These are phyloP conservation scores for Acer negundo DNA, from an alignment of 345 rosid genomes.

Conservation along the genomic window DNA sequence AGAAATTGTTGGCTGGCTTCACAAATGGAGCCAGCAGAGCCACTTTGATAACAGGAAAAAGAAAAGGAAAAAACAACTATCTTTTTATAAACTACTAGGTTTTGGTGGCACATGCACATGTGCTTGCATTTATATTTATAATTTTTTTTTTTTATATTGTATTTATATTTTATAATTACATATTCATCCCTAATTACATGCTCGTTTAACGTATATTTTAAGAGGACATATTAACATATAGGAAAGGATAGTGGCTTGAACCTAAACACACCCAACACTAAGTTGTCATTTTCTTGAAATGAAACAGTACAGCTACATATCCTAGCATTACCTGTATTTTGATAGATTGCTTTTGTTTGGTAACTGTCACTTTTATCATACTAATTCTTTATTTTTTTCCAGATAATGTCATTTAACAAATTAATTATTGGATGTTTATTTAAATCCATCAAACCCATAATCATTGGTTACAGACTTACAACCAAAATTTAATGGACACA, in stretches of 20 bases:
- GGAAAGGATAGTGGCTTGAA: no score
- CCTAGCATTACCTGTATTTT: background rate
- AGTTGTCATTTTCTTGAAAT: background rate
- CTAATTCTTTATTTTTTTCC: background rate
- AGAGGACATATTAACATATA: no score
- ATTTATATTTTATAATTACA: no score
- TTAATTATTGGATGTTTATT: background rate
- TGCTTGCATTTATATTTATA: no score
- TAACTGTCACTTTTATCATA: slow-evolving; percentile 7
- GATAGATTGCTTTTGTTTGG: slow-evolving; percentile 1
- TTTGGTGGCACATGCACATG: no score
- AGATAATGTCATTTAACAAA: background rate
- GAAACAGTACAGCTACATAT: background rate
- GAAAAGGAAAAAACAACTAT: no score
- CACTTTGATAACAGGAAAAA: background rate
- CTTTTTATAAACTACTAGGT: no score
- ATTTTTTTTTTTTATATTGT: no score
- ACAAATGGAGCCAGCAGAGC: slow-evolving; percentile 2
- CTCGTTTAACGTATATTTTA: no score
- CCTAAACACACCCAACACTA: no score
- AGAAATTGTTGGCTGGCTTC: background rate
- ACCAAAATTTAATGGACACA: background rate
- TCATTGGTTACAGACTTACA: background rate
- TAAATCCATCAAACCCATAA: background rate
- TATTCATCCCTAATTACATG: no score